Base-by-base conservation (phyloP, 202 grass and related monocot genomes). In the Bolboschoenoplectus hybrid region DNA sequence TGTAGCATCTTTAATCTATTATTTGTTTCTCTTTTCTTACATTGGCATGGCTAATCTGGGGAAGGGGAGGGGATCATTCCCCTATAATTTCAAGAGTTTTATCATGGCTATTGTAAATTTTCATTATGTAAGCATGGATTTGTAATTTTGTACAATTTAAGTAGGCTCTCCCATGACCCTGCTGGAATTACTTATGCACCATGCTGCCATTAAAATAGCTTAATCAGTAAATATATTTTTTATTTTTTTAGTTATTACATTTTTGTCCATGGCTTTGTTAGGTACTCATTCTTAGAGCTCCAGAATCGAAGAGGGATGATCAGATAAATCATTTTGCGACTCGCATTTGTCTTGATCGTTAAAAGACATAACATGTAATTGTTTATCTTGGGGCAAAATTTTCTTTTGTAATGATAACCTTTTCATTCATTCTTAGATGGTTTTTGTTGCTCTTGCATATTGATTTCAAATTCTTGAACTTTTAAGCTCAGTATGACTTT, bases 271-370 rank as follows among this genome's bases (percentile, higher is more conserved):
- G 16, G 10, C 7, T 65, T 69, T 81, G 63, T 34, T 26, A 97
- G 95, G 88, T 88, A 66, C 81, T 82, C 0, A 91, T 97, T 88
- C 92, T 97, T 19, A 92, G 91, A 89, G 49, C 78, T 73, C 43
- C 84, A 41, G 71, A 78, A 67, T 43, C 51, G 4, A 34, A 40
- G 3, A 73, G 74, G 19, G 72, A 58, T 39, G 40, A 63, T 86
- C 58, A 69, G 1, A 65, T 93, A 73, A 93, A 91, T 56, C 95
- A 95, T 80, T 93, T 95, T 83, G 89, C 60, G 9, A 79, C 91
- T 20, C 87, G 85, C 20, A 81, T 97, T 81, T 83, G 88, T 79
- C 88, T 97, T 34, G 80, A 75, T 60, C 9, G 67, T 88, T 58
- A 16, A 63, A 81, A 91, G 71, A 58, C 81, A 80, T 91, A 51